Conservation (phyloP, 768 basidiomycete genomes). For the Phylloporus scabripes region DNA sequence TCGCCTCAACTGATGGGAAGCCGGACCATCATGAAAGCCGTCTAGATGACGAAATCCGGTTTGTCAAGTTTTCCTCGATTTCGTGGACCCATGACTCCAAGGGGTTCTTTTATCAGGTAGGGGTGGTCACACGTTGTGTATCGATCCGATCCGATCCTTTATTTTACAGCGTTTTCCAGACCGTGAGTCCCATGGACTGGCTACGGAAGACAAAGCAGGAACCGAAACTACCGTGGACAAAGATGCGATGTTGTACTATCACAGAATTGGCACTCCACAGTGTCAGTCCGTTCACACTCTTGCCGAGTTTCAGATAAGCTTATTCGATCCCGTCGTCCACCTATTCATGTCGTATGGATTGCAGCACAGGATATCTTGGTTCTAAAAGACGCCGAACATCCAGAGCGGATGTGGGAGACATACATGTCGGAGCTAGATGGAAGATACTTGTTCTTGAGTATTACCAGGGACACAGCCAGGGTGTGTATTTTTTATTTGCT, state of each 20-base stretch:
- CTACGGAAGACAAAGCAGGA: slow-evolving; percentile 46
- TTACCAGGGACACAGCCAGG: slow-evolving; percentile 56
- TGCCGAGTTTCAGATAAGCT: slow-evolving; percentile 7
- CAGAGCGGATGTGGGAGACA: slow-evolving; percentile 58
- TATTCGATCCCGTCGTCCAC: not conserved
- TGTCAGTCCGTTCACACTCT: slow-evolving; percentile 34
- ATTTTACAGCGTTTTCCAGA: slow-evolving; percentile 50
- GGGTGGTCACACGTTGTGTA: not conserved
- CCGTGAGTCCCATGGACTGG: slow-evolving; percentile 40
- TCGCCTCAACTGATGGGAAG: slow-evolving; percentile 38
- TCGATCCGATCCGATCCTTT: slow-evolving; percentile 1
- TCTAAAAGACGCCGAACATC: slow-evolving; percentile 56
- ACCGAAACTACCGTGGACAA: slow-evolving; percentile 57
- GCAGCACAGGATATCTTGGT: slow-evolving; percentile 66
- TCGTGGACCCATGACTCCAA: slow-evolving; percentile 74
- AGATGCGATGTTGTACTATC: slow-evolving; percentile 74
- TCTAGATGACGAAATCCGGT: slow-evolving; percentile 62
- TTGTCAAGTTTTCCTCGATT: slow-evolving; percentile 71
- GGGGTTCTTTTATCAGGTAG: slow-evolving; percentile 79
- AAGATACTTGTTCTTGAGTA: slow-evolving; percentile 53
- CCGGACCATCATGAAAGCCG: slow-evolving; percentile 45
- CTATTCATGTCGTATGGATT: slow-evolving; percentile 3
- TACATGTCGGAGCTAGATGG: slow-evolving; percentile 57
- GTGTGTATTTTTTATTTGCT: slow-evolving; percentile 33
- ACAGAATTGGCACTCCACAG: slow-evolving; percentile 65